Percentiles rank a stretch among this genome's conserved stretches.
Conservation (phyloP, 2,329 filamentous ascomycete genomes). For the Dactylellina leptospora region DNA sequence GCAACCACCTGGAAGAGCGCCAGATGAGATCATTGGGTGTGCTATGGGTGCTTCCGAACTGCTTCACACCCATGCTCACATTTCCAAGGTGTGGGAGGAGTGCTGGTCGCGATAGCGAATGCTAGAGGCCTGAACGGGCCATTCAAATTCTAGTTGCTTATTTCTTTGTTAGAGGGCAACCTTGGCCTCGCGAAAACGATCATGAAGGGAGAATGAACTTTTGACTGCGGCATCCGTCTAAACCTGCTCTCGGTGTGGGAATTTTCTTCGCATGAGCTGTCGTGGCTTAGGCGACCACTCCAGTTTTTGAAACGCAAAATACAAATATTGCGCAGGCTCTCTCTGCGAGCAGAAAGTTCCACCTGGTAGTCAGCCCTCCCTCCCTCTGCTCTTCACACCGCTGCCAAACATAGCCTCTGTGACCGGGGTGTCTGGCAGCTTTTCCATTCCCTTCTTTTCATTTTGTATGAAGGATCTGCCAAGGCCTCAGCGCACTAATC, state of each 20-base stretch:
- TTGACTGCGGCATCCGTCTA: constrained; percentile 9
- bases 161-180: constrained; percentile 10
- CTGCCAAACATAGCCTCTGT: constrained; percentile 25
- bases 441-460: constrained; percentile 5
- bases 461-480: constrained; percentile 53
- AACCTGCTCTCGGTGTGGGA: constrained; percentile 19
- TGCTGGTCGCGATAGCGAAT: constrained; percentile 29
- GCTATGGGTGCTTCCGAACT: constrained; percentile 24
- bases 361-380: constrained; percentile 35
- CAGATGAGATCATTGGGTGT: constrained; percentile 45
- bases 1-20: constrained; percentile 17
- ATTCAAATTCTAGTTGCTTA: constrained; percentile 3
- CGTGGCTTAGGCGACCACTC: constrained; percentile 39
- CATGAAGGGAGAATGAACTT: constrained; percentile 5
- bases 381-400: background rate
- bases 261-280: constrained; percentile 10
- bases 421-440: constrained; percentile 24
- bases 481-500: constrained; percentile 21
- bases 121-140: constrained; percentile 19
- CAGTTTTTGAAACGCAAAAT: constrained; percentile 12
- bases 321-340: constrained; percentile 18
- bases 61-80: constrained; percentile 3
- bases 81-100: background rate
- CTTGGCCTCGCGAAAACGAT: constrained; percentile 20
- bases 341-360: constrained; percentile 13